Evolutionary conservation across 257 asterid species (phyloP).

Genomic region (Knoxia roxburghii): DNA sequence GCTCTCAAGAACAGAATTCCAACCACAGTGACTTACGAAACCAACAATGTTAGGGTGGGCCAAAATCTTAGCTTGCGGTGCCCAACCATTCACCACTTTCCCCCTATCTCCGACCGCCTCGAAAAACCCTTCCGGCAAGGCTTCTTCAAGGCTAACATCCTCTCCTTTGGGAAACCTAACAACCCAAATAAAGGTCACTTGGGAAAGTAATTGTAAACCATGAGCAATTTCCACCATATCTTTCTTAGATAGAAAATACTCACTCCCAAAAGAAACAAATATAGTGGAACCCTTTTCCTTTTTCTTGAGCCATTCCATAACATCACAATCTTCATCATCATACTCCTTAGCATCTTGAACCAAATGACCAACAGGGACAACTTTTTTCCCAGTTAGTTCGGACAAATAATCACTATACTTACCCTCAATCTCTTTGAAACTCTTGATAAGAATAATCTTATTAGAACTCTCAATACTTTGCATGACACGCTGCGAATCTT

Average conservation of each 20-base stretch:
- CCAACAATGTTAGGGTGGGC: conserved; percentile 15
- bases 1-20: conserved; percentile 18
- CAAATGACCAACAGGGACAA: conserved; percentile 17
- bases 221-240: conserved; percentile 20
- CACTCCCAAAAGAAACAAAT: conserved; percentile 21
- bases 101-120: conserved; percentile 11
- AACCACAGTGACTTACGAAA: conserved; percentile 22
- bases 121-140: conserved; percentile 9
- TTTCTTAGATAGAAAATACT: conserved; percentile 11
- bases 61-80: conserved; percentile 16
- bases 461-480: conserved; percentile 1
- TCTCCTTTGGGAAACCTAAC: conserved; percentile 20
- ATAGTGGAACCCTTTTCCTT: conserved; percentile 13
- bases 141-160: conserved; percentile 1
- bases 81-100: conserved; percentile 17
- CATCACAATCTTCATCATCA: background rate
- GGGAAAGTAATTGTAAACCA: conserved; percentile 17
- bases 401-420: conserved; percentile 14
- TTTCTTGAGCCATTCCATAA: conserved; percentile 12
- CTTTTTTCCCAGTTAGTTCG: conserved; percentile 9
- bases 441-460: conserved; percentile 7
- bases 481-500: background rate
- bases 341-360: conserved; percentile 14
- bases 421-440: conserved; percentile 11
- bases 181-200: conserved; percentile 17